Evolutionary conservation across 2,329 filamentous ascomycete species (phyloP).

Genomic region (Monilinia polystroma): DNA sequence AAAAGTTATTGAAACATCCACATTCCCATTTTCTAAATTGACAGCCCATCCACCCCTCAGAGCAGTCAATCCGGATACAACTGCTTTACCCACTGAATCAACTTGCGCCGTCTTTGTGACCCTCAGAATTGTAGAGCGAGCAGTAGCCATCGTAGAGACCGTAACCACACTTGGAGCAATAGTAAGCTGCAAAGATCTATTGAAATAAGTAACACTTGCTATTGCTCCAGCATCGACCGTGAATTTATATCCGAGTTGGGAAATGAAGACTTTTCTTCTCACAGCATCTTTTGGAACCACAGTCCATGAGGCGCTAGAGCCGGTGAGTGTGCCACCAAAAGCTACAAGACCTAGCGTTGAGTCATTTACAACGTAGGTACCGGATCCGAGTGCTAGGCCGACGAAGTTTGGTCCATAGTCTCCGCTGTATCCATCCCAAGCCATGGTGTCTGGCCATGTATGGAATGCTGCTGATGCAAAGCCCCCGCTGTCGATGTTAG

Average conservation of each 20-base stretch:
- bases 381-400: conserved; percentile 51
- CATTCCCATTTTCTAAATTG: conserved; percentile 12
- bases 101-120: conserved; percentile 26
- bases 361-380: conserved; percentile 51
- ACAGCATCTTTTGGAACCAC: conserved; percentile 50
- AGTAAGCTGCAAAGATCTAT: neutral
- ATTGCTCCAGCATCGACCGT: conserved; percentile 48
- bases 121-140: conserved; percentile 23
- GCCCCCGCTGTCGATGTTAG: conserved; percentile 55
- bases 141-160: conserved; percentile 9
- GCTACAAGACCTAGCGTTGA: conserved; percentile 47
- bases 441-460: conserved; percentile 54
- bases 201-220: conserved; percentile 41
- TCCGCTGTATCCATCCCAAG: conserved; percentile 56
- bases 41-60: conserved; percentile 22
- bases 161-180: conserved; percentile 24
- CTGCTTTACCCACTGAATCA: conserved; percentile 7
- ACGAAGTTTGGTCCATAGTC: conserved; percentile 58
- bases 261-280: conserved; percentile 50
- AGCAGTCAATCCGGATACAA: neutral
- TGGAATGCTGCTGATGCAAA: conserved; percentile 58
- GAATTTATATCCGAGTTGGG: conserved; percentile 46
- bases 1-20: conserved; percentile 35
- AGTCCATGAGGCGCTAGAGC: conserved; percentile 29
- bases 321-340: conserved; percentile 48